These are phyloP conservation scores for Melaleuca quinquenervia DNA, from an alignment of 345 rosid species.

Conservation along the genomic window DNA sequence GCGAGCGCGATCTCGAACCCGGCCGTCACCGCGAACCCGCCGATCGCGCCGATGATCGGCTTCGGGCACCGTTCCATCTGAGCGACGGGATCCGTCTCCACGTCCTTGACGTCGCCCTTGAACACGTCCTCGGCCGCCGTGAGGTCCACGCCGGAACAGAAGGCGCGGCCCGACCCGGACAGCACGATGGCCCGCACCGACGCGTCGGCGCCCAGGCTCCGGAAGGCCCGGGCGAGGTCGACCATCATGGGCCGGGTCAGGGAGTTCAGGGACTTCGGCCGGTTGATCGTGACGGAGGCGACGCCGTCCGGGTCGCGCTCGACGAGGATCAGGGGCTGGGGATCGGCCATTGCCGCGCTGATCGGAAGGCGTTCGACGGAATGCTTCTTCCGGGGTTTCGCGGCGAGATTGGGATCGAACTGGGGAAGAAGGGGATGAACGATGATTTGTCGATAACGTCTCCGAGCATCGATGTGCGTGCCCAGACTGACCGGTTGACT, in stretches of 20 bases:
- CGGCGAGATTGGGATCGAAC: background rate
- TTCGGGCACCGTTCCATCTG: conserved; percentile 79
- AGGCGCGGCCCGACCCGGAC: conserved; percentile 71
- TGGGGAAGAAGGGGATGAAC: background rate
- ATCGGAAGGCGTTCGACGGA: background rate
- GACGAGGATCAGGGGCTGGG: conserved; percentile 44
- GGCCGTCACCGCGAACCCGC: conserved; percentile 82
- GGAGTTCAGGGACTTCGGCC: conserved; percentile 86
- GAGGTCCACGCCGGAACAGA: conserved; percentile 87
- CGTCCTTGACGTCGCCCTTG: conserved; percentile 88
- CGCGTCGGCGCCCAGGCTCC: conserved; percentile 38
- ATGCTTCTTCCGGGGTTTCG: background rate
- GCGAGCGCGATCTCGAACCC: conserved; percentile 89
- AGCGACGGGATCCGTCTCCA: conserved; percentile 49
- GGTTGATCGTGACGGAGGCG: conserved; percentile 67
- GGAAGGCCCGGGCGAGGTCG: conserved; percentile 56
- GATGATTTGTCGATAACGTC: background rate
- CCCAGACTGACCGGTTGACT: background rate
- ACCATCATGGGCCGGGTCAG: conserved; percentile 65
- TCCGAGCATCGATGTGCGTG: background rate
- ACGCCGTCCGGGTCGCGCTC: conserved; percentile 48
- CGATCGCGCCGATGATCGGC: conserved; percentile 83
- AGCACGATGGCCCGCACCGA: conserved; percentile 55
- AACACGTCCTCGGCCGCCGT: conserved; percentile 81
- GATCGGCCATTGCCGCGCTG: background rate